Evolutionary conservation across 495 filamentous ascomycete species (phyloP), one percentile per base, ranked within the genome.

Genomic region (Xylaria longipes): DNA sequence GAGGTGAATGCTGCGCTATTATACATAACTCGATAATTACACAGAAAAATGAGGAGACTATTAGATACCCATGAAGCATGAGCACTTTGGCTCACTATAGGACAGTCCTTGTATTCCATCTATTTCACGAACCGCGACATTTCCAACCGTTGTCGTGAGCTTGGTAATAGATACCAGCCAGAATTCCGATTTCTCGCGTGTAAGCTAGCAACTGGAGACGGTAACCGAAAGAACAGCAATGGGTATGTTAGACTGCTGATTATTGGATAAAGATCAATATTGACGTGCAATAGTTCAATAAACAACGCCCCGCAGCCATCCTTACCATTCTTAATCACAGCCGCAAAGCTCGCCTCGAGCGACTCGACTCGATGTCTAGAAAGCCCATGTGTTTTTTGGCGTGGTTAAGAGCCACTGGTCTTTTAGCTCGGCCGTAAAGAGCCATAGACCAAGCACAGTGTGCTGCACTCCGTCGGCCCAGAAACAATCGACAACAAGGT

Each of bases 1-100:
- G 43, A 54, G 7, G 33, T 52, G 37, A 64, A 63, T 37, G 15
- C 45, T 27, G 20, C 39, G 48, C 68, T 63, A 22, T 29, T 25
- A 41, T 56, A 46, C 68, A 70, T 70, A 56, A 45, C 45, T 56
- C 41, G 22, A 56, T 56, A 56, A 70, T 22, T n/a, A 62, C 6
- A 35, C 46, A 56, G 33, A 25, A 45, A 39, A 70, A 64, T 45
- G 60, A 61, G 25, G 58, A 63, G 29, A 17, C 33, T 39, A 56
- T 43, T 56, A 54, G 58, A 64, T 70, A 70, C 68, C 68, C 48
- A 35, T 52, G 33, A 29, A 63, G 35, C n/a, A 25, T 61, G 27
- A 31, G 20, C 27, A 45, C 14, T 1, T 56, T 43, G 22, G 15
- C 22, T 35, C 46, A n/a, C 63, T 35, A 15, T 37, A 12, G 31